A percentile compares a stretch with the other conserved stretches of the same genome.
Evolutionary conservation across 257 asterid genomes (phyloP).

Genomic region (Craterostigma plantagineum): DNA sequence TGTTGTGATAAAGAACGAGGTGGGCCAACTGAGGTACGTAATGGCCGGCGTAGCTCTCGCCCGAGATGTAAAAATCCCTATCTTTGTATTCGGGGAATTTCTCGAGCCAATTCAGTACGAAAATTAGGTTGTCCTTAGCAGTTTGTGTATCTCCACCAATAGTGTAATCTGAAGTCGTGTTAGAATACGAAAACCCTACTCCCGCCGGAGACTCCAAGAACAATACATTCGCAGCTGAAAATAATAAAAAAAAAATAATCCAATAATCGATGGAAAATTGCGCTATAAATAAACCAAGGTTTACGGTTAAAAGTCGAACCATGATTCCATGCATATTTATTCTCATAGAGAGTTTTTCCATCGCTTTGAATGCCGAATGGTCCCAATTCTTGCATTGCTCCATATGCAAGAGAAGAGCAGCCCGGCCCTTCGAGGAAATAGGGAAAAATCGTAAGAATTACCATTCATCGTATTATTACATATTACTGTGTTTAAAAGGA

Average conservation of each 20-base stretch:
- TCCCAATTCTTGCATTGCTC: slow-evolving; percentile 90
- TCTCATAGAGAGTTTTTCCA: slow-evolving; percentile 66
- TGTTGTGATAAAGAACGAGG: slow-evolving; percentile 33
- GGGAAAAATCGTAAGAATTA: background rate
- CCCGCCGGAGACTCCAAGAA: slow-evolving; percentile 82
- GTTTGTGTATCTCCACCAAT: slow-evolving; percentile 38
- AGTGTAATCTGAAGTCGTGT: slow-evolving; percentile 25
- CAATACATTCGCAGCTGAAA: slow-evolving; percentile 58
- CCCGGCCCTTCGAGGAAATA: slow-evolving; percentile 53
- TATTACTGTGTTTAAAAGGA: no score
- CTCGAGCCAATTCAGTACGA: slow-evolving; percentile 52
- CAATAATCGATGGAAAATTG: background rate
- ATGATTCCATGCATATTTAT: slow-evolving; percentile 55
- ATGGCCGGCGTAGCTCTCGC: slow-evolving; percentile 78
- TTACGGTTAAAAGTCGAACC: slow-evolving; percentile 27
- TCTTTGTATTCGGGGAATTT: slow-evolving; percentile 55
- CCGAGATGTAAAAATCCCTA: slow-evolving; percentile 41
- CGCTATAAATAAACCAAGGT: no score
- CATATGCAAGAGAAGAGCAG: slow-evolving; percentile 81
- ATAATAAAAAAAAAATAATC: background rate
- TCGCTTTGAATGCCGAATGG: slow-evolving; percentile 74
- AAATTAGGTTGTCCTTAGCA: slow-evolving; percentile 34
- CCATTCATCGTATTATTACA: no score
- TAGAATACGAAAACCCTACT: slow-evolving; percentile 78
- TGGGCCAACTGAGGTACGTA: slow-evolving; percentile 69